phyloP scores from a whole-genome alignment of 371 early-diverging fungal genomes.

The Apophysomyces variabilis region DNA sequence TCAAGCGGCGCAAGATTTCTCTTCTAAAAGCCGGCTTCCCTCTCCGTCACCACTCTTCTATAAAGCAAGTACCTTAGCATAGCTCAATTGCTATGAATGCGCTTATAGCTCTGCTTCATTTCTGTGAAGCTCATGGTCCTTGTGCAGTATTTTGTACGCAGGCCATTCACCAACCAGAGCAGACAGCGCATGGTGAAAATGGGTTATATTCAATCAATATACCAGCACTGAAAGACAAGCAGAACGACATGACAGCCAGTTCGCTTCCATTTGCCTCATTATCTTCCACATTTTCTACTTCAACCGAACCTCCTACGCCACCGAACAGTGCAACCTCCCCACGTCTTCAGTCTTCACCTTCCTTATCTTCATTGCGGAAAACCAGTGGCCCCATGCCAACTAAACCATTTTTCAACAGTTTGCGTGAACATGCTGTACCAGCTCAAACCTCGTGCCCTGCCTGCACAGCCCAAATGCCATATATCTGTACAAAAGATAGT shows the following conservation, averaged over 20 bases:
- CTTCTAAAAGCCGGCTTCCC: too few relatives aligned
- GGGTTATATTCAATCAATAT: conserved; percentile 15
- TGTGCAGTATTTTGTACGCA: conserved; percentile 64
- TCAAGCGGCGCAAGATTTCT: too few relatives aligned
- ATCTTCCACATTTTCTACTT: conserved; percentile 18
- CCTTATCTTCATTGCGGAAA: conserved; percentile 22
- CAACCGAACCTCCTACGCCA: conserved; percentile 24
- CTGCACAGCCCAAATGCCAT: conserved; percentile 52
- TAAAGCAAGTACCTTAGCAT: neutral
- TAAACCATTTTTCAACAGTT: neutral
- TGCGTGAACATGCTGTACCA: conserved; percentile 11
- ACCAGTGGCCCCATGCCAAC: neutral
- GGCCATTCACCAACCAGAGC: conserved; percentile 39
- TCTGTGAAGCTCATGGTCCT: conserved; percentile 67
- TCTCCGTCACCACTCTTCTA: too few relatives aligned
- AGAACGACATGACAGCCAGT: conserved; percentile 5
- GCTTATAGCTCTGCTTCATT: conserved; percentile 55
- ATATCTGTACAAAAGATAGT: conserved; percentile 28
- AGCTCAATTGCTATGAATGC: conserved; percentile 50
- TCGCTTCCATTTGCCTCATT: conserved; percentile 16
- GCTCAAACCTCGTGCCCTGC: conserved; percentile 41
- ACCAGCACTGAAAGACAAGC: conserved; percentile 2
- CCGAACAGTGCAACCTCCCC: conserved; percentile 16
- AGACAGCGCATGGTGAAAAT: conserved; percentile 14
- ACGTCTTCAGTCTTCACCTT: conserved; percentile 18